Conservation (phyloP, 2,329 filamentous ascomycete genomes). For the Fusarium sp. region DNA sequence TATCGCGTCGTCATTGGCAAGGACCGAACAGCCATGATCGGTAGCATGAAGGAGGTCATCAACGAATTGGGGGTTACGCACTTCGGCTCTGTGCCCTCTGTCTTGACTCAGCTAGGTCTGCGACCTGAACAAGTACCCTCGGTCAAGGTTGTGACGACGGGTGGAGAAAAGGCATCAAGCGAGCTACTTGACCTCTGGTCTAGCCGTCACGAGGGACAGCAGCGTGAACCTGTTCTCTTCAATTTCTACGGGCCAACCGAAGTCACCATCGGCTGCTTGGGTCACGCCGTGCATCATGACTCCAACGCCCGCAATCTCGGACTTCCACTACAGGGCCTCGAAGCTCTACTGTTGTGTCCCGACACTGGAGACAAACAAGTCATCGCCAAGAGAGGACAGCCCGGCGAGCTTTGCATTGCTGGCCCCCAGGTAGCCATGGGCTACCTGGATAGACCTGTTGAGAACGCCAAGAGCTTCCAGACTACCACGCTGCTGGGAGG, state of each 20-base stretch:
- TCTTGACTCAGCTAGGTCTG: slow-evolving; percentile 15
- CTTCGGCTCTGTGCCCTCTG: slow-evolving; percentile 24
- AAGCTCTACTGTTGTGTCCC: slow-evolving; percentile 2
- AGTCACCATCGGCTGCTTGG: slow-evolving; percentile 24
- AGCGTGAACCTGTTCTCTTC: slow-evolving; percentile 4
- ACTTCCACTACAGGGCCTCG: slow-evolving; percentile 11
- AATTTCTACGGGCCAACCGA: slow-evolving; percentile 31
- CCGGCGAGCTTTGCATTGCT: slow-evolving; percentile 24
- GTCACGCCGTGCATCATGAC: slow-evolving; percentile 4
- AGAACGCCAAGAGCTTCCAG: slow-evolving; percentile 25
- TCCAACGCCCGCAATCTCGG: slow-evolving; percentile 31
- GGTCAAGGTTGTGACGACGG: slow-evolving; percentile 19
- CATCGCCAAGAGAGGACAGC: slow-evolving; percentile 2
- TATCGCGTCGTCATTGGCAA: slow-evolving; percentile 7
- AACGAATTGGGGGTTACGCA: slow-evolving; percentile 14
- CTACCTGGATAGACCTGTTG: slow-evolving; percentile 12
- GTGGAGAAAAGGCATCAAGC: slow-evolving; percentile 25
- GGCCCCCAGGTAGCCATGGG: slow-evolving; percentile 26
- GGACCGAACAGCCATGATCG: slow-evolving; percentile 17
- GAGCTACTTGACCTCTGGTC: slow-evolving; percentile 5
- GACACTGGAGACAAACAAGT: accelerated
- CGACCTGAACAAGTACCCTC: slow-evolving; percentile 11
- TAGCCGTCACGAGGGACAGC: neutral
- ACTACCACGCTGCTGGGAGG: neutral
- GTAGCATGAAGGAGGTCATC: slow-evolving; percentile 13